phyloP scores from a whole-genome alignment of 805 yeast species.

The Groenewaldozyma salmanticensis region DNA sequence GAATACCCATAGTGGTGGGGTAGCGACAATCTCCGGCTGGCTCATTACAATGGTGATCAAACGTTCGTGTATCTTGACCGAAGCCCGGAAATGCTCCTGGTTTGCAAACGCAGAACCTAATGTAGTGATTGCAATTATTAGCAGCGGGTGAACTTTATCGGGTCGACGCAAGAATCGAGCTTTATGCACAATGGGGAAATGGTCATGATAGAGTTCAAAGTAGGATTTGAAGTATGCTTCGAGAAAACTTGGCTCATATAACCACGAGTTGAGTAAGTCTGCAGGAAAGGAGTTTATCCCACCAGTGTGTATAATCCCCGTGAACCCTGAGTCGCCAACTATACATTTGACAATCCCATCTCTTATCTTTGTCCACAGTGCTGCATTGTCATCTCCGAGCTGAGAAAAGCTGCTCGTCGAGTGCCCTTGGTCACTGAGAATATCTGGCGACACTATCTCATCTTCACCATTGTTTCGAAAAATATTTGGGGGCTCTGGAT shows the following conservation, averaged over 20 bases:
- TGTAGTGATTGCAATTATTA: slow-evolving; percentile 19
- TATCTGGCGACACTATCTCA: neutral
- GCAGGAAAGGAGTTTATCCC: slow-evolving; percentile 11
- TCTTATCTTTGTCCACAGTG: slow-evolving; percentile 11
- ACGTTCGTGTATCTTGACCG: slow-evolving; percentile 20
- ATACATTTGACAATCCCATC: slow-evolving; percentile 14
- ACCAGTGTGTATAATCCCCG: slow-evolving; percentile 13
- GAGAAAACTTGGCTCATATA: slow-evolving; percentile 17
- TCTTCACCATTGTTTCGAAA: slow-evolving; percentile 1
- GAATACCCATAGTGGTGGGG: slow-evolving; percentile 23
- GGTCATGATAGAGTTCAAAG: slow-evolving; percentile 23
- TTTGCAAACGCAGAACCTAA: slow-evolving; percentile 20
- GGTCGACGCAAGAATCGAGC: slow-evolving; percentile 17
- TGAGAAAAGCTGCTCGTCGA: slow-evolving; percentile 1
- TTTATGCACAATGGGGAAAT: slow-evolving; percentile 22
- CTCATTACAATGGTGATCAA: slow-evolving; percentile 21
- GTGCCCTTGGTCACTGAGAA: neutral
- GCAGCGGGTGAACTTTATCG: slow-evolving; percentile 18
- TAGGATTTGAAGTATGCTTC: slow-evolving; percentile 14
- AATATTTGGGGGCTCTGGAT: slow-evolving; percentile 3
- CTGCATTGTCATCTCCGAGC: slow-evolving; percentile 5
- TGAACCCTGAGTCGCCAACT: slow-evolving; percentile 14
- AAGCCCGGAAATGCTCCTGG: slow-evolving; percentile 15
- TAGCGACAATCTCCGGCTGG: slow-evolving; percentile 15
- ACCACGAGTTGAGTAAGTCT: slow-evolving; percentile 9